Evolutionary conservation across 208 protist genomes (phyloP).

Genomic region (Leishmania martiniquensis): DNA sequence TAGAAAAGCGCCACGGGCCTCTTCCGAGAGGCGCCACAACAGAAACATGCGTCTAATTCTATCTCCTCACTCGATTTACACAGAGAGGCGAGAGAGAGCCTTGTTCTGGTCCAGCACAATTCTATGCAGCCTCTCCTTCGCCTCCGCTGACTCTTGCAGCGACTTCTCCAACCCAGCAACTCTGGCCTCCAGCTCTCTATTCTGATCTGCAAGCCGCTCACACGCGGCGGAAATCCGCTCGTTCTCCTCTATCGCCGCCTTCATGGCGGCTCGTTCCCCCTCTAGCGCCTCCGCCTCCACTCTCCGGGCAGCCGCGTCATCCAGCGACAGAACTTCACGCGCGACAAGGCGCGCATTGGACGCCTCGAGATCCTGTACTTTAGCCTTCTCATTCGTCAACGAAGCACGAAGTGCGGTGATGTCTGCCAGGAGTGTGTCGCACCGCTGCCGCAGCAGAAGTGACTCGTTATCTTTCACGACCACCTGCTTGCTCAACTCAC

Average conservation of each 20-base stretch:
- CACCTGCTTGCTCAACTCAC: slow-evolving; percentile 82
- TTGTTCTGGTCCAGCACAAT: slow-evolving; percentile 82
- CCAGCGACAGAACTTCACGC: slow-evolving; percentile 48
- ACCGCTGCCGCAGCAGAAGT: slow-evolving; percentile 65
- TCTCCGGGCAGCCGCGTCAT: background rate
- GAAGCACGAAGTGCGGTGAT: slow-evolving; percentile 39
- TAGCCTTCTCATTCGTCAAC: slow-evolving; percentile 37
- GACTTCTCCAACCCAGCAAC: slow-evolving; percentile 34
- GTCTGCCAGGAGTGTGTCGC: slow-evolving; percentile 62
- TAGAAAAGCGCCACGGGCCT: too few relatives aligned
- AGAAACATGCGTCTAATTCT: background rate
- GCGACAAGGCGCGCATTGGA: slow-evolving; percentile 77
- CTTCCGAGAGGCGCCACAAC: too few relatives aligned
- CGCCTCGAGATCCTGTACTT: slow-evolving; percentile 58
- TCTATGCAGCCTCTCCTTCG: slow-evolving; percentile 79
- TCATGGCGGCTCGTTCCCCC: slow-evolving; percentile 22
- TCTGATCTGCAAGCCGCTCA: slow-evolving; percentile 11
- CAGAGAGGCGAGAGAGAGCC: slow-evolving; percentile 64
- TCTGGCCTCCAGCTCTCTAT: slow-evolving; percentile 30
- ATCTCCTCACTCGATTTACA: slow-evolving; percentile 20
- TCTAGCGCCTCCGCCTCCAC: slow-evolving; percentile 1
- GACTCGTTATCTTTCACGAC: slow-evolving; percentile 82
- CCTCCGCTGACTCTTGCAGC: slow-evolving; percentile 47
- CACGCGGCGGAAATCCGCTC: background rate
- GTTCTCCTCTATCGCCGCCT: slow-evolving; percentile 6